These are phyloP conservation scores for Gossypium stocksii DNA, from an alignment of 345 rosid genomes.

Conservation along the genomic window DNA sequence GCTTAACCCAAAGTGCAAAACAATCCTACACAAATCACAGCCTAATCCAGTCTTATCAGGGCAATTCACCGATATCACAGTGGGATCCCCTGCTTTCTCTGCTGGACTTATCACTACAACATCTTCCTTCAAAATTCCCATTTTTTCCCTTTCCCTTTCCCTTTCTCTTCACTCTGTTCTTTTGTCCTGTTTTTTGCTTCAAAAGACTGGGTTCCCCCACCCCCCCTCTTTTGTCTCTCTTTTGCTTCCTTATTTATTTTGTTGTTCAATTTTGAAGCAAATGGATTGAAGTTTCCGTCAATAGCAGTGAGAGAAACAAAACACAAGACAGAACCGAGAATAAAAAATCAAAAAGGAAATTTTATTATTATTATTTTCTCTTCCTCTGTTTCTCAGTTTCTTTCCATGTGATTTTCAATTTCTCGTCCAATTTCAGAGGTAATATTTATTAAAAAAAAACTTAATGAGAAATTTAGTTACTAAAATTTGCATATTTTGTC, in stretches of 20 bases:
- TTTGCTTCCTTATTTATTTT: neutral
- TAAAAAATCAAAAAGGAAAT: neutral
- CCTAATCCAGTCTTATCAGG: constrained; percentile 73
- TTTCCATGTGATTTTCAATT: neutral
- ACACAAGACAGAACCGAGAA: neutral
- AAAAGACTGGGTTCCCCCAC: neutral
- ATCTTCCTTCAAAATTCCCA: constrained; percentile 55
- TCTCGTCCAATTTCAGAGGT: neutral
- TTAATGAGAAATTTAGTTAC: too few relatives aligned
- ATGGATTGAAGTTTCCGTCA: constrained; percentile 1
- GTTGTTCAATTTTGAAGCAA: neutral
- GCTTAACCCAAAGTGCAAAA: constrained; percentile 57
- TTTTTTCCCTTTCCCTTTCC: neutral
- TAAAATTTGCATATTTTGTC: too few relatives aligned
- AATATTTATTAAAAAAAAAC: neutral
- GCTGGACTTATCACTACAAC: constrained; percentile 44
- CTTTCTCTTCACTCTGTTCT: neutral
- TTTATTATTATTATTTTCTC: neutral
- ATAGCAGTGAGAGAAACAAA: neutral
- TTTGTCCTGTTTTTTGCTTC: neutral
- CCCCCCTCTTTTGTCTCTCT: too few relatives aligned
- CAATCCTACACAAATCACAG: constrained; percentile 61
- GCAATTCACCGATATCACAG: constrained; percentile 58
- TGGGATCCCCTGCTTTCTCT: constrained; percentile 35
- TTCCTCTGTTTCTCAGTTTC: neutral